These are phyloP conservation scores for Phytophthora cryptogea DNA, from an alignment of 352 stramenopile species.

Conservation along the genomic window DNA sequence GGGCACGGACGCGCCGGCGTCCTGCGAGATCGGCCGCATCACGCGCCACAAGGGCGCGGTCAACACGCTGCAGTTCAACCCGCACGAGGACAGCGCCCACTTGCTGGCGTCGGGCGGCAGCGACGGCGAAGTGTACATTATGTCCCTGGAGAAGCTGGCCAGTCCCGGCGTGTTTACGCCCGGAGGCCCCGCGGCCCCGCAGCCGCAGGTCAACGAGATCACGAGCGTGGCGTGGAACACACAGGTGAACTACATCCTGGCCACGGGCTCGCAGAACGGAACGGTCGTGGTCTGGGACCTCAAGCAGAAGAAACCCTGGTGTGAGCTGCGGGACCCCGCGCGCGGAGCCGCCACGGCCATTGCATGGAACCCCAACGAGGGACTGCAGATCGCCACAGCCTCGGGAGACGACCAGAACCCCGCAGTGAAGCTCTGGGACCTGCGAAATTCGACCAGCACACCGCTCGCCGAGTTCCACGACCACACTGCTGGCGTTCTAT, in stretches of 20 bases:
- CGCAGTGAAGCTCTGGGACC: conserved; percentile 97
- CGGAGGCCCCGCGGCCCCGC: conserved; percentile 59
- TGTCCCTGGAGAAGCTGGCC: conserved; percentile 92
- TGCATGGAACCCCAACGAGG: conserved; percentile 98
- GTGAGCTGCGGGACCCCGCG: conserved; percentile 93
- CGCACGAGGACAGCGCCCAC: conserved; percentile 90
- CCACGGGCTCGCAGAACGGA: conserved; percentile 94
- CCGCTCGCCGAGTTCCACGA: conserved; percentile 95
- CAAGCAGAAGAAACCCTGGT: conserved; percentile 98
- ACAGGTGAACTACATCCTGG: conserved; percentile 98
- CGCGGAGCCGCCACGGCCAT: conserved; percentile 92
- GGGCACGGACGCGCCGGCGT: conserved; percentile 35
- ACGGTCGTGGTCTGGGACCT: conserved; percentile 97
- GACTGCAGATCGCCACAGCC: conserved; percentile 96
- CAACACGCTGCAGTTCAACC: conserved; percentile 96
- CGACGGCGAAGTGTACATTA: conserved; percentile 96
- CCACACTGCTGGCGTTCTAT: conserved; percentile 96
- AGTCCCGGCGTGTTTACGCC: conserved; percentile 91
- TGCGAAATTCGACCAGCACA: conserved; percentile 97
- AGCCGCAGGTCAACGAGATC: conserved; percentile 85
- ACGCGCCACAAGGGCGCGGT: conserved; percentile 90
- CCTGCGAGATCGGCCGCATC: conserved; percentile 78
- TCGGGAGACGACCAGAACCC: conserved; percentile 95
- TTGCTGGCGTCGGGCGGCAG: conserved; percentile 94
- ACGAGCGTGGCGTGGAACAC: conserved; percentile 97